These are phyloP conservation scores for Chamaenerion angustifolium DNA, from an alignment of 345 rosid genomes.

Conservation along the genomic window DNA sequence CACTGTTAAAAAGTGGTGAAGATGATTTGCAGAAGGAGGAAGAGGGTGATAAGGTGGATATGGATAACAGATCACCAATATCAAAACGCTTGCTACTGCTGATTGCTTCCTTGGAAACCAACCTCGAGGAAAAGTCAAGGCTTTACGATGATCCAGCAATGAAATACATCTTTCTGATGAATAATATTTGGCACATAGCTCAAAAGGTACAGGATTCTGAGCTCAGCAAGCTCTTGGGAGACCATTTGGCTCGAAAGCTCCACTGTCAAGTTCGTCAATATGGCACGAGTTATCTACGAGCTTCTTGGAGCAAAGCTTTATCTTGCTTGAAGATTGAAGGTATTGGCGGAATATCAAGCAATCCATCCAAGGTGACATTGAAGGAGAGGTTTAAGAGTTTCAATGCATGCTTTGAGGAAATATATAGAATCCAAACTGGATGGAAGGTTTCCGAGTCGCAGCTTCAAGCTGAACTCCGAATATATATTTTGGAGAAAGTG, in stretches of 20 bases:
- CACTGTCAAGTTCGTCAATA: constrained; percentile 67
- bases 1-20: constrained; percentile 39
- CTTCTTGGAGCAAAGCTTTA: constrained; percentile 71
- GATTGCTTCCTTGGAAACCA: constrained; percentile 51
- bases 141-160: constrained; percentile 66
- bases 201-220: constrained; percentile 89
- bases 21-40: constrained; percentile 25
- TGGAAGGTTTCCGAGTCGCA: constrained; percentile 94
- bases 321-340: constrained; percentile 73
- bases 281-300: constrained; percentile 84
- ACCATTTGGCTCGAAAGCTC: constrained; percentile 81
- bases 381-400: constrained; percentile 84
- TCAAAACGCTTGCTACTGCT: constrained; percentile 41
- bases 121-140: constrained; percentile 79
- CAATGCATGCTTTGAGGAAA: constrained; percentile 80
- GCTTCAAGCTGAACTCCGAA: constrained; percentile 83
- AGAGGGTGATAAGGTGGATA: constrained; percentile 11
- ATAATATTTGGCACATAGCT: constrained; percentile 71
- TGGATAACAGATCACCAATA: constrained; percentile 36
- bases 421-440: constrained; percentile 73
- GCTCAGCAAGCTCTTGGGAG: constrained; percentile 66
- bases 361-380: constrained; percentile 55
- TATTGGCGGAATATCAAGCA: constrained; percentile 46
- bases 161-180: constrained; percentile 68
- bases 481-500: constrained; percentile 78